Evolutionary conservation across 2,329 filamentous ascomycete species (phyloP), one percentile per base, ranked within the genome.

Genomic region (Apiospora sp.): DNA sequence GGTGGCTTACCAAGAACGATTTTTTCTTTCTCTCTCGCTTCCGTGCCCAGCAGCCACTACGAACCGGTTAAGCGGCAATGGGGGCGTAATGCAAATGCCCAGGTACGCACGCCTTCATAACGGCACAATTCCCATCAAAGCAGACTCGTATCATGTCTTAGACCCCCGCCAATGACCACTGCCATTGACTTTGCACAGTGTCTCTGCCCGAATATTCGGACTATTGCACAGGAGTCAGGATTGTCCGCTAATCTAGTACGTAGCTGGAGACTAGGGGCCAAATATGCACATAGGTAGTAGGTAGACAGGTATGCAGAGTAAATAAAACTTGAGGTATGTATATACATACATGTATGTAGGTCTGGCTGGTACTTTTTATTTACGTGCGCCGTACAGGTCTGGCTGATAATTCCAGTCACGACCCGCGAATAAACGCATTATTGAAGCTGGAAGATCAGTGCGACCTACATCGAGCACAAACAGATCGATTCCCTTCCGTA

Each of bases 131-230:
- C 22, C 10, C 46, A 49, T n/a, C 14, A 61, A 37, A 51, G 24
- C n/a, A 37, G 54, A 37, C 30, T 37, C 30, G 54, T 61, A 64
- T 37, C 54, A 64, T 64, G 54, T 64, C 30, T 64, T n/a, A n/a
- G 30, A 64, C 54, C 54, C 24, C 54, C 30, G 54, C 54, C 54
- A 37, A 37, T n/a, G 30, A 19, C 4, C 16, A 37, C n/a, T 61
- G 16, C 54, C 54, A 61, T 61, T 61, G 54, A 37, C 54, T 61
- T 64, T 64, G 54, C 54, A 64, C 54, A 64, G 54, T 64, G 54
- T 34, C n/a, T 64, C 19, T 64, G 6, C 14, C 49, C 49, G n/a
- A 34, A 34, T 22, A 4, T 64, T 34, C 7, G 54, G 54, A 61
- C 27, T 61, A 37, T 34, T 58, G 34, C 16, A 13, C 14, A 37